A percentile compares a stretch with the other conserved stretches of the same genome.
phyloP scores from a whole-genome alignment of 305 asterid genomes.

The Solanum aculeatissimum region DNA sequence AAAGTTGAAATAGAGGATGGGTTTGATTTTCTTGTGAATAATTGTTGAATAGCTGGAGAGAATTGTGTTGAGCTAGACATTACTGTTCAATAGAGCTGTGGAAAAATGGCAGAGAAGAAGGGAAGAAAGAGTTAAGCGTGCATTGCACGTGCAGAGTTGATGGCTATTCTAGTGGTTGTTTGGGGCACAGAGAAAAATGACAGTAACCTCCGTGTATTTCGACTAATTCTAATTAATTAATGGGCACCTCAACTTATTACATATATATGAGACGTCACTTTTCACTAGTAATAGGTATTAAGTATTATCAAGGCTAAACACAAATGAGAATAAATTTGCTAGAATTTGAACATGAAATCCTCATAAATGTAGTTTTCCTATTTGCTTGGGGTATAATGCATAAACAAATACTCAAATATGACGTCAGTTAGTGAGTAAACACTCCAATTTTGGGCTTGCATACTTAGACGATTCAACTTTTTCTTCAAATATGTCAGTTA shows the following conservation, averaged over 20 bases:
- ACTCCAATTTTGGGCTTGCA: too few relatives aligned
- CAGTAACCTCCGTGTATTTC: neutral
- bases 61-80: conserved; percentile 7
- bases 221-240: neutral
- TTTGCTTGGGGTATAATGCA: too few relatives aligned
- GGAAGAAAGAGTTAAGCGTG: neutral
- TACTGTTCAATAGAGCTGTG: neutral
- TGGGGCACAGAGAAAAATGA: neutral
- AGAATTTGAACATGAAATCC: neutral
- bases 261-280: neutral
- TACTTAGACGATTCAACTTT: too few relatives aligned
- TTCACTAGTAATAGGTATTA: neutral
- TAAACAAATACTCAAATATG: too few relatives aligned
- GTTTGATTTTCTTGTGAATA: neutral
- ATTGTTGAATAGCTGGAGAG: conserved; percentile 6
- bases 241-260: neutral
- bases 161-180: neutral
- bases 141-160: neutral
- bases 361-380: too few relatives aligned
- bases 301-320: neutral
- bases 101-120: neutral
- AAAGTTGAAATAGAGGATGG: neutral
- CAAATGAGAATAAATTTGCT: neutral
- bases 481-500: too few relatives aligned
- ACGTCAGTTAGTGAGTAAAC: too few relatives aligned